A percentile compares a stretch with the other conserved stretches of the same genome.
These are phyloP conservation scores for Lactuca saligna DNA, from an alignment of 129 eudicot genomes.

Conservation along the genomic window DNA sequence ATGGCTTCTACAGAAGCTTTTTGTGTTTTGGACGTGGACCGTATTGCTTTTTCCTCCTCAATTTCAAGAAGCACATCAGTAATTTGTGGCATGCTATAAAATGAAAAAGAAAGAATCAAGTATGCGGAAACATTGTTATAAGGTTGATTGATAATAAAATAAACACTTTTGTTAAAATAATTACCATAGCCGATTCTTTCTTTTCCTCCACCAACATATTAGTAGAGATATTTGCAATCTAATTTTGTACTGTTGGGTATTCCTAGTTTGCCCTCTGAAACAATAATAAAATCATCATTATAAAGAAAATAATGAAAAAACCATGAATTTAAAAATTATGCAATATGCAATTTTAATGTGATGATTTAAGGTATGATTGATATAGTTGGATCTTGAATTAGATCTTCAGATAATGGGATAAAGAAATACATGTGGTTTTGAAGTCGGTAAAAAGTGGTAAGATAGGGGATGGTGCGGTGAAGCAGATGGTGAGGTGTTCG, in stretches of 20 bases:
- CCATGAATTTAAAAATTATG: not conserved
- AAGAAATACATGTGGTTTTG: too few relatives aligned
- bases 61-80: constrained; percentile 76
- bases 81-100: constrained; percentile 64
- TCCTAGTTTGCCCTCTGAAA: constrained; percentile 58
- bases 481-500: too few relatives aligned
- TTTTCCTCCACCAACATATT: constrained; percentile 61
- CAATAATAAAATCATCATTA: constrained; percentile 9
- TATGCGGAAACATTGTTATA: not conserved
- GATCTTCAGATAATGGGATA: too few relatives aligned
- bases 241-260: constrained; percentile 40
- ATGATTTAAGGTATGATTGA: too few relatives aligned
- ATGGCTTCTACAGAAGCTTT: constrained; percentile 67
- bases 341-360: too few relatives aligned
- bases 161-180: constrained; percentile 4
- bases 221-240: constrained; percentile 50
- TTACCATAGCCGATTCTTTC: constrained; percentile 87
- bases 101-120: not conserved
- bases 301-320: not conserved
- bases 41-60: constrained; percentile 88
- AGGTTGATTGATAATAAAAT: constrained; percentile 5
- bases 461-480: too few relatives aligned
- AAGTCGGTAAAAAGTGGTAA: too few relatives aligned
- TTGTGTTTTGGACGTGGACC: constrained; percentile 78
- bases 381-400: too few relatives aligned